Evolutionary conservation across 345 rosid genomes (phyloP), one percentile per base, ranked within the genome.

Genomic region (Erucastrum elatum): DNA sequence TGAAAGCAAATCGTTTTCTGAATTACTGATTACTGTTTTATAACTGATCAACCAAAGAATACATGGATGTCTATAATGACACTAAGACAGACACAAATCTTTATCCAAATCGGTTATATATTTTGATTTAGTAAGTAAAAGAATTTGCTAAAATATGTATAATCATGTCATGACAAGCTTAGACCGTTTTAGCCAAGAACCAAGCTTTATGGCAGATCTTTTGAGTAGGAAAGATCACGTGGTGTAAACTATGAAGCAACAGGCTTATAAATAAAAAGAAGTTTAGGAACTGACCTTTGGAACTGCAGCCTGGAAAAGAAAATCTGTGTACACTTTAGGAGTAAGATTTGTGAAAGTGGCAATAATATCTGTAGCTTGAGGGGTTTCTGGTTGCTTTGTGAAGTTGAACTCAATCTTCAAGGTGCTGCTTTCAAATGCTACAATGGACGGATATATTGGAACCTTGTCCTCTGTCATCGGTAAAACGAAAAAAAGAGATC

Each of bases 281-380:
- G 71, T 69, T 76, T 26, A 73, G 46, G 61, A 39, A 4, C 83
- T 88, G 85, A 90, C 97, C 98, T 94, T 92, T 10, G 98, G 98
- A 79, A 94, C 98, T 68, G 98, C 98, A 2, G 97, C 97, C 86
- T 92, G 98, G 82, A 94, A 94, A 78, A 90, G 83, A 84, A 94
- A 94, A 83, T 94, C 94, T 21, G 21, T 21, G 21, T 21, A 21
- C 21, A 21, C 21, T 21, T 21, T 21, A 21, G 21, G 21, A 21
- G 21, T 21, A 21, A 21, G 21, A 21, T 21, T 21, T 21, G 21
- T 21, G 21, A 21, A 21, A 21, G 21, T 21, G 21, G 21, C 21
- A 21, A 21, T 1, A 21, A 21, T 21, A 21, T 21, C 21, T 49
- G 94, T 86, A 10, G 81, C 78, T 77, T 90, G 91, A 0, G 87